Evolutionary conservation across 2,329 filamentous ascomycete genomes (phyloP).

Genomic region (Biscogniauxia sp.): DNA sequence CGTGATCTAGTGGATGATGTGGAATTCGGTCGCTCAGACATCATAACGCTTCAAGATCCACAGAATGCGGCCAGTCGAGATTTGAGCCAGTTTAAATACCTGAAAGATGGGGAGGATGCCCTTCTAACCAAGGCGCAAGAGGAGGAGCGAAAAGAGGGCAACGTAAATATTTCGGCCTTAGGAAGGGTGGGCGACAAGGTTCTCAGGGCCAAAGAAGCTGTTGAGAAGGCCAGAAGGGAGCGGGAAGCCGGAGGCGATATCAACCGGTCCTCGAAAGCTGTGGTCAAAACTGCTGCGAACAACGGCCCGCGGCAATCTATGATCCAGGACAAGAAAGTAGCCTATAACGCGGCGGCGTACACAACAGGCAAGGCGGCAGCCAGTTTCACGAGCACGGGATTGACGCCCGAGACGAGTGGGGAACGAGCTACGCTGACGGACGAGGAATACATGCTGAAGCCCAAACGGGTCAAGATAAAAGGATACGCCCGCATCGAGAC

Average conservation of each 20-base stretch:
- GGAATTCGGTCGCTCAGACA: constrained; percentile 84
- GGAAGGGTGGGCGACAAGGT: constrained; percentile 81
- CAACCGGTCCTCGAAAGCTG: constrained; percentile 49
- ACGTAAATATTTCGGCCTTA: constrained; percentile 76
- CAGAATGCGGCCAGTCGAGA: constrained; percentile 83
- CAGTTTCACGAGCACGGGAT: constrained; percentile 90
- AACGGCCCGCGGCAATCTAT: constrained; percentile 38
- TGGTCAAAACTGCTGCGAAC: constrained; percentile 36
- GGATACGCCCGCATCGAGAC: constrained; percentile 91
- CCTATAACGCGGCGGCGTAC: constrained; percentile 84
- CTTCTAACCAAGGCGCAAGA: constrained; percentile 69
- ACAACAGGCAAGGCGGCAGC: constrained; percentile 90
- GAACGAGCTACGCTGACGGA: constrained; percentile 84
- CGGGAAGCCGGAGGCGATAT: constrained; percentile 60
- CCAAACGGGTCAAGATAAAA: constrained; percentile 81
- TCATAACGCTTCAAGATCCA: constrained; percentile 94
- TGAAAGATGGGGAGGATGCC: constrained; percentile 75
- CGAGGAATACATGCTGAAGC: constrained; percentile 95
- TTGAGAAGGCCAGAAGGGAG: constrained; percentile 82
- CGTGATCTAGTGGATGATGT: constrained; percentile 82
- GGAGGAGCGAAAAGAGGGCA: constrained; percentile 61
- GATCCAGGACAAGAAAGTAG: constrained; percentile 57
- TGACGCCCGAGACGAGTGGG: constrained; percentile 87
- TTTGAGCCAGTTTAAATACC: constrained; percentile 82
- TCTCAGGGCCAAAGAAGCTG: constrained; percentile 84